Conservation (phyloP, 1,139 yeast species). For the Hansenula lynferdii region DNA sequence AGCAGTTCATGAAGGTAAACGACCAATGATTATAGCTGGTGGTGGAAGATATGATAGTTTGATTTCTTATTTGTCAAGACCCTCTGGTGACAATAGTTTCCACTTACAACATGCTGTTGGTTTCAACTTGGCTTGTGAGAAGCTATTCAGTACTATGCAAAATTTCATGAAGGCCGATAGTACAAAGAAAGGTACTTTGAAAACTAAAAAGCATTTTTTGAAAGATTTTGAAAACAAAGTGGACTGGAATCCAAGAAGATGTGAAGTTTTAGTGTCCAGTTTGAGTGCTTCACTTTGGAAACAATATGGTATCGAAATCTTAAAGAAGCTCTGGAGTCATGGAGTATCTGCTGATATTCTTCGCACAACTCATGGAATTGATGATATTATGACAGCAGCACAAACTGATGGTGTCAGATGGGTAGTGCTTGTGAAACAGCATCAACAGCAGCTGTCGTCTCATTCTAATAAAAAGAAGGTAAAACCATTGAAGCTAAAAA, state of each 20-base stretch:
- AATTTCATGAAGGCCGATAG: constrained; percentile 34
- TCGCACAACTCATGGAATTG: constrained; percentile 47
- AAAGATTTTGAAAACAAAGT: constrained; percentile 27
- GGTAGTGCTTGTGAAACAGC: constrained; percentile 72
- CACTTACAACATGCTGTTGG: constrained; percentile 72
- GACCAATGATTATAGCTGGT: constrained; percentile 62
- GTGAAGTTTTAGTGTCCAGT: constrained; percentile 78
- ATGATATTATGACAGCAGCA: constrained; percentile 65
- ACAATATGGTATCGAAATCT: constrained; percentile 57
- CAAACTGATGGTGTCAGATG: constrained; percentile 67
- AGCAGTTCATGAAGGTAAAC: constrained; percentile 56
- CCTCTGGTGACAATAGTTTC: constrained; percentile 34
- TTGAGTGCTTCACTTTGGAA: constrained; percentile 45
- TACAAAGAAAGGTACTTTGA: constrained; percentile 21
- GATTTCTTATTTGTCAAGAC: constrained; percentile 56
- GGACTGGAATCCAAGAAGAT: constrained; percentile 50
- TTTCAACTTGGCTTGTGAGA: constrained; percentile 69
- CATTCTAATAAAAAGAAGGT: constrained; percentile 41
- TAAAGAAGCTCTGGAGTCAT: constrained; percentile 63
- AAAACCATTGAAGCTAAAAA: constrained; percentile 72
- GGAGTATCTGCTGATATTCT: constrained; percentile 71
- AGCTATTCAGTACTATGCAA: constrained; percentile 45
- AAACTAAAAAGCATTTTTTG: constrained; percentile 23
- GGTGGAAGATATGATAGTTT: constrained; percentile 90
- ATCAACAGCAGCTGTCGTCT: constrained; percentile 35